Percentiles rank a stretch among this genome's conserved stretches.
These are phyloP conservation scores for Sugiyamaella japonica DNA, from an alignment of 1,139 yeast genomes.

Conservation along the genomic window DNA sequence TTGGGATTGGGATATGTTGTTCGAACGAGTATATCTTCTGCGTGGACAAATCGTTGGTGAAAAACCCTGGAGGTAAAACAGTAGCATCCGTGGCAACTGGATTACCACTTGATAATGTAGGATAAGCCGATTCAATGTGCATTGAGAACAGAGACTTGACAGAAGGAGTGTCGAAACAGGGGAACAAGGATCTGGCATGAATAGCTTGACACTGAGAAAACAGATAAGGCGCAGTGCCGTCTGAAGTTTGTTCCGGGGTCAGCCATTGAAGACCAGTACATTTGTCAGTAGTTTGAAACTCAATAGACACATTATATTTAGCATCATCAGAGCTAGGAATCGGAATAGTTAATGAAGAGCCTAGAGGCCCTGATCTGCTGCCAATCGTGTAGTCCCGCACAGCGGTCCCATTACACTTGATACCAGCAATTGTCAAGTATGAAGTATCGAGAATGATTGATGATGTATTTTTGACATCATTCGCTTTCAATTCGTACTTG, in stretches of 20 bases:
- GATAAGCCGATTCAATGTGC: conserved; percentile 61
- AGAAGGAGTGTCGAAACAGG: conserved; percentile 90
- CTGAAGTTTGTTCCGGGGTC: conserved; percentile 75
- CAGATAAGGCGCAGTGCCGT: conserved; percentile 67
- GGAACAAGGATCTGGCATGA: conserved; percentile 85
- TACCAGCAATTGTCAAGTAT: conserved; percentile 52
- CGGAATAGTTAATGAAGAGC: conserved; percentile 57
- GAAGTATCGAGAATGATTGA: conserved; percentile 68
- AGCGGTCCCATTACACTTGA: conserved; percentile 47
- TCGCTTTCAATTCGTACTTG: conserved; percentile 45
- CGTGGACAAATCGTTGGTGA: conserved; percentile 17
- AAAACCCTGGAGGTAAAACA: conserved; percentile 16
- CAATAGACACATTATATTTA: conserved; percentile 43
- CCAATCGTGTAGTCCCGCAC: conserved; percentile 44
- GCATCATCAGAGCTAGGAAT: conserved; percentile 35
- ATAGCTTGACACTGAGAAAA: conserved; percentile 92
- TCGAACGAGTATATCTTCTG: conserved; percentile 48
- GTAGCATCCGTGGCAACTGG: conserved; percentile 31
- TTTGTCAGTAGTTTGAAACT: conserved; percentile 64
- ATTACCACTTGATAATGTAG: conserved; percentile 72
- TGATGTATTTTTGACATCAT: conserved; percentile 27
- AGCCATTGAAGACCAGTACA: conserved; percentile 90
- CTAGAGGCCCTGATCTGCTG: conserved; percentile 62
- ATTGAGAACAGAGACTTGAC: conserved; percentile 67
- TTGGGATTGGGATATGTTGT: conserved; percentile 84